Conservation (phyloP, 805 yeast genomes). For the Schwanniomyces pseudopolymorphus region DNA sequence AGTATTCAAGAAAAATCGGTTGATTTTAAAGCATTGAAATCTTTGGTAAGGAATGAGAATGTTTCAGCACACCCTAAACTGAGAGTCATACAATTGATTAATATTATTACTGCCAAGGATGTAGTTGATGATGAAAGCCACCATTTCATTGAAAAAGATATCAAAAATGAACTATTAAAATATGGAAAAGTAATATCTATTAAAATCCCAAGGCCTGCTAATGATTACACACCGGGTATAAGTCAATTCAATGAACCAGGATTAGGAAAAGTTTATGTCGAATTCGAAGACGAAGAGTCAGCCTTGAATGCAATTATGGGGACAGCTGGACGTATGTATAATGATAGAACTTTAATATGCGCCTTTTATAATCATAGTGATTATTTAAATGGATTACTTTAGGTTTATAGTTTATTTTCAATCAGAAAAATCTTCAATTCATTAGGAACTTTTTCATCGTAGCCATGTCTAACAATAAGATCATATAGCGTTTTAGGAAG, state of each 20-base stretch:
- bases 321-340: slow-evolving; percentile 65
- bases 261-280: slow-evolving; percentile 70
- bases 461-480: slow-evolving; percentile 61
- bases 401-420: slow-evolving; percentile 10
- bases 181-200: slow-evolving; percentile 54
- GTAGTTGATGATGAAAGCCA: slow-evolving; percentile 49
- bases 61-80: slow-evolving; percentile 39
- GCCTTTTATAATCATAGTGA: slow-evolving; percentile 61
- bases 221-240: slow-evolving; percentile 43
- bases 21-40: slow-evolving; percentile 36
- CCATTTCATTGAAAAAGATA: slow-evolving; percentile 51
- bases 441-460: slow-evolving; percentile 45
- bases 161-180: slow-evolving; percentile 48
- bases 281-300: slow-evolving; percentile 51
- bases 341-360: slow-evolving; percentile 67
- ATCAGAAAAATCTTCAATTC: slow-evolving; percentile 25
- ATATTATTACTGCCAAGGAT: slow-evolving; percentile 65
- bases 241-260: slow-evolving; percentile 48
- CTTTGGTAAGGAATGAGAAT: slow-evolving; percentile 36
- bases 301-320: slow-evolving; percentile 58
- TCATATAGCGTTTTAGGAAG: slow-evolving; percentile 68
- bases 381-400: slow-evolving; percentile 43
- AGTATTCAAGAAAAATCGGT: slow-evolving; percentile 37
- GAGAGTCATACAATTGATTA: slow-evolving; percentile 64
- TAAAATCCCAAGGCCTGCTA: slow-evolving; percentile 62